These are phyloP conservation scores for Letharia columbiana DNA, from an alignment of 495 filamentous ascomycete species.

Conservation along the genomic window DNA sequence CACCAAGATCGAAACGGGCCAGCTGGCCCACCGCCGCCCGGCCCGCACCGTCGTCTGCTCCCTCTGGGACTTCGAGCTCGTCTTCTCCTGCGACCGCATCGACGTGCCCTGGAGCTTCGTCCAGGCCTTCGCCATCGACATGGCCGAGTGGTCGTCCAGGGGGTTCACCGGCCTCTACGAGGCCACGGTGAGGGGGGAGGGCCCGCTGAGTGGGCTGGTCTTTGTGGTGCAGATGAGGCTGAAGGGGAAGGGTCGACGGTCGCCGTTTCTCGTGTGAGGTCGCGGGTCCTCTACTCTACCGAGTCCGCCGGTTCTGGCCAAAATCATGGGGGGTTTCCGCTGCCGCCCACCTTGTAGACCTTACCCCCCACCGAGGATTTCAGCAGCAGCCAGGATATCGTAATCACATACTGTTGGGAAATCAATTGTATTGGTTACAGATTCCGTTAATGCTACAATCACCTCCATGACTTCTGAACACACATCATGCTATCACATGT, in stretches of 20 bases:
- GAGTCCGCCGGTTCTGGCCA: not conserved
- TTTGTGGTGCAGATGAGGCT: not conserved
- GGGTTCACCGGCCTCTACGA: slow-evolving; percentile 3
- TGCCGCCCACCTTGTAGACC: no score
- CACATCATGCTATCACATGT: not conserved
- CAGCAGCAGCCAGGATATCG: not conserved
- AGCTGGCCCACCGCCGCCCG: not conserved
- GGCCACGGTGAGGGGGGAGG: not conserved
- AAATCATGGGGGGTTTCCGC: no score
- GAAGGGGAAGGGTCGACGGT: not conserved
- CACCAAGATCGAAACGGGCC: slow-evolving; percentile 8
- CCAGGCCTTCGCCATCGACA: slow-evolving; percentile 3
- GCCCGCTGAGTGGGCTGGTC: not conserved
- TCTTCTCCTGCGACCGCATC: not conserved
- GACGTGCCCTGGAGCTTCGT: slow-evolving; percentile 2
- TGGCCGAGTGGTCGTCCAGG: not conserved
- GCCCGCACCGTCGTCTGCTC: not conserved
- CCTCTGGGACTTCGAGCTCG: slow-evolving; percentile 5
- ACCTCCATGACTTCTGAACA: not conserved
- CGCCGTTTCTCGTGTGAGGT: not conserved
- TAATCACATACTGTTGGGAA: not conserved
- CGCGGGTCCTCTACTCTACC: no score
- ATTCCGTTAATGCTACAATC: not conserved
- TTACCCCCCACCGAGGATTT: not conserved
- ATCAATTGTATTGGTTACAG: not conserved